These are phyloP conservation scores for Penicillium sp. DNA, from an alignment of 2,329 filamentous ascomycete species.

Conservation along the genomic window DNA sequence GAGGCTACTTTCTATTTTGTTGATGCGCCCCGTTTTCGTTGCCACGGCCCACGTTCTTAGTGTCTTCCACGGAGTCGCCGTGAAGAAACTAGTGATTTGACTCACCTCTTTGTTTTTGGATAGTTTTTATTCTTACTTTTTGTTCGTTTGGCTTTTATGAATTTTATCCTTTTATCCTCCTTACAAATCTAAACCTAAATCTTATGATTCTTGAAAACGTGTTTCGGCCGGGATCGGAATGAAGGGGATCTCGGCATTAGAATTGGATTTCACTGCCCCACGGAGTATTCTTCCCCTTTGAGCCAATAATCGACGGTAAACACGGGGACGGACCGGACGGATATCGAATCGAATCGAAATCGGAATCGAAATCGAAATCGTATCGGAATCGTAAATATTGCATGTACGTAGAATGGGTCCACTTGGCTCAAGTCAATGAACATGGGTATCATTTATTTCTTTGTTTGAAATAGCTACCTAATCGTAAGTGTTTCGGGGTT, in stretches of 20 bases:
- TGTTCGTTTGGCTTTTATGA: neutral
- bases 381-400: neutral
- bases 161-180: neutral
- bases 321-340: neutral
- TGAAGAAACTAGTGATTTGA: too few relatives aligned
- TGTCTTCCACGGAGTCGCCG: too few relatives aligned
- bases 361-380: neutral
- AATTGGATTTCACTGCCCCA: neutral
- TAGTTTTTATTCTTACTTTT: neutral
- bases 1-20: too few relatives aligned
- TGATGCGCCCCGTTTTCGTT: too few relatives aligned
- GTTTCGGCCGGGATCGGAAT: neutral
- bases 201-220: neutral
- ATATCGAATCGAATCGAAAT: neutral
- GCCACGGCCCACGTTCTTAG: too few relatives aligned
- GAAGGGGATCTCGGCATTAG: neutral
- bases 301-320: neutral
- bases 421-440: neutral
- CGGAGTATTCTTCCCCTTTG: neutral
- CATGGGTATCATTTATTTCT: too few relatives aligned
- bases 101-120: neutral
- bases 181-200: neutral
- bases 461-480: too few relatives aligned
- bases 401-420: neutral
- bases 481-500: too few relatives aligned